phyloP scores from a whole-genome alignment of 169 alveolate species.

The Theileria sp. region DNA sequence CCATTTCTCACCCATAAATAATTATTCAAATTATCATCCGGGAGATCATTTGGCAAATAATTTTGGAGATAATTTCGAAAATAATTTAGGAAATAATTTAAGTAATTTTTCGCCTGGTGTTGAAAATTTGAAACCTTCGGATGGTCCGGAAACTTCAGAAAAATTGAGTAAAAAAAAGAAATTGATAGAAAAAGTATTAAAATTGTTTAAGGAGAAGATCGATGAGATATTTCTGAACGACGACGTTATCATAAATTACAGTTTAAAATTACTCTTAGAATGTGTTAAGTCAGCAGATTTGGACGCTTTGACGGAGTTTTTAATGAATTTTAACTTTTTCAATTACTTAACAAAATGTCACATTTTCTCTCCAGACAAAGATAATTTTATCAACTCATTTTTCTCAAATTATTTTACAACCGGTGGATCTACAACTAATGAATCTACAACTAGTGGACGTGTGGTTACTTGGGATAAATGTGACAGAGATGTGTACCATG shows the following conservation, averaged over 20 bases:
- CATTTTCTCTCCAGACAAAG: not conserved
- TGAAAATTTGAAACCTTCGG: too few relatives aligned
- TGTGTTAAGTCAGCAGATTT: slow-evolving; percentile 5
- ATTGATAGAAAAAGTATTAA: slow-evolving; percentile 24
- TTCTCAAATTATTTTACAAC: not conserved
- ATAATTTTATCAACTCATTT: not conserved
- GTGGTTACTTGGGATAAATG: too few relatives aligned
- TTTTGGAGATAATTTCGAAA: too few relatives aligned
- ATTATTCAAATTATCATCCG: too few relatives aligned
- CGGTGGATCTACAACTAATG: too few relatives aligned
- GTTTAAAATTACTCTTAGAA: slow-evolving; percentile 26
- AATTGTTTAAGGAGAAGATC: slow-evolving; percentile 22
- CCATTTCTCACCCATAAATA: not conserved
- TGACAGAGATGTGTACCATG: not conserved
- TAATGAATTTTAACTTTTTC: not conserved
- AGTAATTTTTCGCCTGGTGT: too few relatives aligned
- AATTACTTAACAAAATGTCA: not conserved
- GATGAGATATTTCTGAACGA: slow-evolving; percentile 24
- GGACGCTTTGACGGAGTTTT: not conserved
- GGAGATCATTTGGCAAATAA: too few relatives aligned
- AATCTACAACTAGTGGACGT: too few relatives aligned
- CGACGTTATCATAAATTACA: slow-evolving; percentile 33
- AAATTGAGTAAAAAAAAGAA: slow-evolving; percentile 6
- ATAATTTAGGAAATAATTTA: not conserved
- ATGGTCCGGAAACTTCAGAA: too few relatives aligned